A percentile compares a stretch with the other conserved stretches of the same genome.
Evolutionary conservation across 306 rosid species (phyloP).

Genomic region (Fagus crenata): DNA sequence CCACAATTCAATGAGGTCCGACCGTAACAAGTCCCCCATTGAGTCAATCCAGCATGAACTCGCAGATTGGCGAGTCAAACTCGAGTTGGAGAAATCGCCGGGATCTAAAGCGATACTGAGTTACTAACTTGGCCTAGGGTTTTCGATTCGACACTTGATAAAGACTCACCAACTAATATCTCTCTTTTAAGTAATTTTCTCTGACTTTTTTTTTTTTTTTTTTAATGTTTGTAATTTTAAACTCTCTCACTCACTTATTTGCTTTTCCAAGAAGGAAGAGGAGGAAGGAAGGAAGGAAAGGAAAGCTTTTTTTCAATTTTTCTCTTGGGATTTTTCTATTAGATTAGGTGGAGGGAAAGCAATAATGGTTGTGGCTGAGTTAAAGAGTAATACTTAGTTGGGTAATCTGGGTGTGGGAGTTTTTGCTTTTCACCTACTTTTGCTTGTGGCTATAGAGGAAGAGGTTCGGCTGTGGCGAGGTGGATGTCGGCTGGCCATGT

Average conservation of each 20-base stretch:
- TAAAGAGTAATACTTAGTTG: not conserved
- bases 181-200: not conserved
- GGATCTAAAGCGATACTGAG: slow-evolving; percentile 44
- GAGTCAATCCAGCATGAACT: slow-evolving; percentile 27
- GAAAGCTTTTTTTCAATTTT: slow-evolving; percentile 2
- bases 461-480: no score
- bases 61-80: slow-evolving; percentile 40
- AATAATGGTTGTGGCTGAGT: slow-evolving; percentile 49
- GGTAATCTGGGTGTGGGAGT: slow-evolving; percentile 32
- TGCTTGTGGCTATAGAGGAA: slow-evolving; percentile 9
- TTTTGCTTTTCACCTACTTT: slow-evolving; percentile 76
- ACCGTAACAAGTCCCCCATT: slow-evolving; percentile 23
- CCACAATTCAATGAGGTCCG: no score
- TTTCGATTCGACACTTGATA: slow-evolving; percentile 2
- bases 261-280: not conserved
- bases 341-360: slow-evolving; percentile 55
- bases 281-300: not conserved
- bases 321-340: not conserved
- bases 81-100: slow-evolving; percentile 23
- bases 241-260: not conserved
- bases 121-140: slow-evolving; percentile 17
- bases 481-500: no score
- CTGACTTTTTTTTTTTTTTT: slow-evolving; percentile 14
- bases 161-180: not conserved
- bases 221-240: slow-evolving; percentile 17